A percentile compares a stretch with the other conserved stretches of the same genome.
Evolutionary conservation across 1,139 yeast genomes (phyloP).

Genomic region (Diutina pseudorugosa): DNA sequence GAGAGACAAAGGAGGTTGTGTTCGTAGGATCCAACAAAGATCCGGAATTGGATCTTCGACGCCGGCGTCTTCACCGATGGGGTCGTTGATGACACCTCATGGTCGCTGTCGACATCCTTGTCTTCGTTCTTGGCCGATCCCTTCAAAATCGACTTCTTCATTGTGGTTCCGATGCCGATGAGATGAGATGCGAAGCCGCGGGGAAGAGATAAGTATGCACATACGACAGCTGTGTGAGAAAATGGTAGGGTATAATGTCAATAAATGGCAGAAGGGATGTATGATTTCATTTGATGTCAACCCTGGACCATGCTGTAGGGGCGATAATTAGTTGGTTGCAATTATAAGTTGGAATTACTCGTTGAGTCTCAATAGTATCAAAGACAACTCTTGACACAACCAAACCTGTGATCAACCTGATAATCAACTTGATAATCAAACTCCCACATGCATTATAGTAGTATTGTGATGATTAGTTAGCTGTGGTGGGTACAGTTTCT

Average conservation of each 20-base stretch:
- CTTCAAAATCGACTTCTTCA: background rate
- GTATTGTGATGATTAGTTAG: too few species aligned
- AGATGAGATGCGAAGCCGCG: background rate
- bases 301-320: too few species aligned
- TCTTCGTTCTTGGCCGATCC: background rate
- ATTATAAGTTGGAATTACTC: too few species aligned
- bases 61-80: background rate
- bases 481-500: too few species aligned
- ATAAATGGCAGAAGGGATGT: background rate
- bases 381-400: too few species aligned
- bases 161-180: background rate
- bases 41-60: constrained; percentile 38
- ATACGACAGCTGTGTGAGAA: background rate
- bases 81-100: background rate
- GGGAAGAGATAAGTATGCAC: background rate
- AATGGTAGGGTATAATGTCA: too few species aligned
- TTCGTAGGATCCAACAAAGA: constrained; percentile 91
- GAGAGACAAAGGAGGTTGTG: constrained; percentile 85
- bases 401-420: too few species aligned
- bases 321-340: too few species aligned
- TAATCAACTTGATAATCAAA: too few species aligned
- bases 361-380: too few species aligned
- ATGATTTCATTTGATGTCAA: too few species aligned
- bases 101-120: background rate
- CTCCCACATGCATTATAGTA: too few species aligned